Base-by-base conservation (phyloP, 1,284 basidiomycete species). In the Coniophora puteana region DNA sequence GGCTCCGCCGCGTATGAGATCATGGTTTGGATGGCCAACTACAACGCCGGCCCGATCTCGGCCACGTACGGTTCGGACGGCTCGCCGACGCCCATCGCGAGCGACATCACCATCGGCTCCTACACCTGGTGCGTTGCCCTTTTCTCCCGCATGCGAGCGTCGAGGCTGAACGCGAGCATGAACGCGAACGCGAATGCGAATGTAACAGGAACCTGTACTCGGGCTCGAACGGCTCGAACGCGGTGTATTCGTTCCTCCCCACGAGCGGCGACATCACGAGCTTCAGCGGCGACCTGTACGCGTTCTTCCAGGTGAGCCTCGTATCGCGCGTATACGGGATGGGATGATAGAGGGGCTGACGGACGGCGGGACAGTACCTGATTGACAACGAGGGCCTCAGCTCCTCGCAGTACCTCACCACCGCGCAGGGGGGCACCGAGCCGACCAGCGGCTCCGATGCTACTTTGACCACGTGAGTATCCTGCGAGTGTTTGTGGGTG, bases 1-100 rank as follows among this genome's bases (percentile, higher is more conserved):
- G 80, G 80, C n/a, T 59, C 66, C 14, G 68, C 70, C 45, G 64
- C 62, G 23, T 70, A 76, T 51, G 82, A 84, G 53, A 71, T 82
- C 47, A 84, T 84, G 81, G 60, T 84, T 45, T 83, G 82, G 81
- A 68, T 83, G 12, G 78, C 67, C 5, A 78, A 75, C 53, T 68
- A 61, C 62, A 73, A 74, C 47, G 70, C 80, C 8, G 71, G 70
- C 3, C 80, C 81, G 4, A 80, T 83, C 50, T 76, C 76, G 14
- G 58, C 61, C 23, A 21, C 46, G 0, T 82, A 77, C 56, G 62
- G 62, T 50, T 57, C 68, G 1, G 45, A 65, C 26, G 78, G 78
- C 3, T 54, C 65, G n/a, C 69, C 80, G 1, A 53, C 65, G 24
- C 68, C 80, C 36, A 59, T 71, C 18, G 72, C 62, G 14, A 66